Evolutionary conservation across 192 early-diverging fungal genomes (phyloP), one percentile per base, ranked within the genome.

Genomic region (Coemansia sp.): DNA sequence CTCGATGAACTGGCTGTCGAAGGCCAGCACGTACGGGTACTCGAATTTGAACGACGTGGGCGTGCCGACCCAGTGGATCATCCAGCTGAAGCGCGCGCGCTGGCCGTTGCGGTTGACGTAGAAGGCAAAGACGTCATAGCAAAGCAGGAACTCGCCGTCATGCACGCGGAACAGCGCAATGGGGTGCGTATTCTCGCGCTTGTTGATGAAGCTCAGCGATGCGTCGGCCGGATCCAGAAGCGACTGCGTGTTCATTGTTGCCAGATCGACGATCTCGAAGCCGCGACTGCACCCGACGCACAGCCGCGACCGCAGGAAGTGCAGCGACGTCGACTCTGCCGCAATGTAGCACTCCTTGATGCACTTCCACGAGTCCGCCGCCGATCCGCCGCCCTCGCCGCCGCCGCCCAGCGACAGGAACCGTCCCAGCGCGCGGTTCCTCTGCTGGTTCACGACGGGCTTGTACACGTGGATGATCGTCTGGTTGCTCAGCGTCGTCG

Each of bases 41-140:
- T 86, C 75, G 26, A 90, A 88, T 33, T 92, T 90, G 77, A 95
- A 98, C 55, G 90, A 85, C n/a, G 85, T 89, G 12, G 96, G 96
- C 2, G 83, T 70, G 3, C 96, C 96, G 36, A 89, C 89, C 95
- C 95, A 98, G 52, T 92, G 76, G 46, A 98, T 90, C 53, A 92
- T 84, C 90, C 89, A 93, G 65, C 93, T 88, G 7, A 82, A 72
- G 33, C 91, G 75, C 34, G 91, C 78, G 30, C 93, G 79, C 55
- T 89, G 84, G 51, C 96, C 96, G 68, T 89, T 87, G 67, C 91
- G 90, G 77, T 97, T 92, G 45, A 98, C 91, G 71, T 90, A 97
- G 68, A 98, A 97, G 4, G 90, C 93, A 76, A 95, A 90, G 77
- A 95, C 95, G 84, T 95, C 92, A 76, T 98, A 98, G 75, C 95